Evolutionary conservation across 495 filamentous ascomycete genomes (phyloP).

Genomic region (Acidiella bohemica): DNA sequence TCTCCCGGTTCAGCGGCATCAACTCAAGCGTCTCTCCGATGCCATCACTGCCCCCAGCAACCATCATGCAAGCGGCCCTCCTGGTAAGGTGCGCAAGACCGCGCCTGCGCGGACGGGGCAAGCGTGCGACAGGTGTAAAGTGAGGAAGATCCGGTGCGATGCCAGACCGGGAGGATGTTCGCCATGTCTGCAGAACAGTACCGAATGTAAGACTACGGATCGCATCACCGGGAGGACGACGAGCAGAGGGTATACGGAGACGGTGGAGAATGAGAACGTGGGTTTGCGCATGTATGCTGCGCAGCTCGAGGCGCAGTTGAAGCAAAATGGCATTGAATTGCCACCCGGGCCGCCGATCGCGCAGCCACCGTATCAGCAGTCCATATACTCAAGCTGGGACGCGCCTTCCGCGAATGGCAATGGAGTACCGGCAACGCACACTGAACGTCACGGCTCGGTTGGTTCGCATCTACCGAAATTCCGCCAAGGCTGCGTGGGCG

Average conservation of each 20-base stretch:
- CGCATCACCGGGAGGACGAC: slow-evolving; percentile 72
- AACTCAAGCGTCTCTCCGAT: not conserved
- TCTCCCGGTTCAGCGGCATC: not conserved
- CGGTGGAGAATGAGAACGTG: slow-evolving; percentile 41
- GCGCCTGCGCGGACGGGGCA: slow-evolving; percentile 59
- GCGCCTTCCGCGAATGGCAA: not conserved
- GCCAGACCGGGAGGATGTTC: slow-evolving; percentile 56
- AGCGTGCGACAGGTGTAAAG: slow-evolving; percentile 83
- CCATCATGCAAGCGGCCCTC: too few species aligned
- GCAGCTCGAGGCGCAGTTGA: slow-evolving; percentile 28
- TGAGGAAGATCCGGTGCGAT: slow-evolving; percentile 78
- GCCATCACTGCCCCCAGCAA: not conserved
- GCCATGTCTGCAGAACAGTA: slow-evolving; percentile 55
- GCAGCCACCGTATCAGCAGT: not conserved
- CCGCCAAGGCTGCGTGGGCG: slow-evolving; percentile 41
- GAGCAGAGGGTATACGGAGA: slow-evolving; percentile 50
- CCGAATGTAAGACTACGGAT: slow-evolving; percentile 70
- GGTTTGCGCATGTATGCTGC: slow-evolving; percentile 21
- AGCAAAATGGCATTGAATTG: slow-evolving; percentile 26
- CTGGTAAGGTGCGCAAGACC: not conserved
- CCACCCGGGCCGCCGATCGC: slow-evolving; percentile 3
- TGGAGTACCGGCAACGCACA: not conserved
- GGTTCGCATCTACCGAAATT: slow-evolving; percentile 30
- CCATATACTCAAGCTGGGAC: not conserved
- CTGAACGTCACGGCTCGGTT: slow-evolving; percentile 2